Evolutionary conservation across 768 basidiomycete species (phyloP), one percentile per base, ranked within the genome.

Genomic region (Lentinula detonsa): DNA sequence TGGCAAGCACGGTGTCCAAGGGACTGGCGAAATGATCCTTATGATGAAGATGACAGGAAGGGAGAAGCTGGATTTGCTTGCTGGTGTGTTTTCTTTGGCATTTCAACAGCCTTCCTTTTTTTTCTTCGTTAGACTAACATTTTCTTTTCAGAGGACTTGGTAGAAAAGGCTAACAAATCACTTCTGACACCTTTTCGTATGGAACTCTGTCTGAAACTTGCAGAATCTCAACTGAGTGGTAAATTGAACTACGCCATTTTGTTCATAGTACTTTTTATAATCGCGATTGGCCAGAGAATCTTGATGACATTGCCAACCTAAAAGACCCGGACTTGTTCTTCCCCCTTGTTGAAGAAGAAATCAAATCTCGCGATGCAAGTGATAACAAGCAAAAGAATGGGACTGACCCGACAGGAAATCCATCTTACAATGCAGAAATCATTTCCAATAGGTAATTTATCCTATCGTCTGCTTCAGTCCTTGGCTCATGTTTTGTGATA

Each of bases 11-110:
- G 90, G 88, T 11, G 78, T 87, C 33, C 79, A 79, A 57, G 90
- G 90, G 45, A 84, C 84, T 5, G 89, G 89, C 16, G 89, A 91
- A 71, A 18, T 91, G 49, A 70, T 85, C 51, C 71, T 81, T 50
- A 75, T 77, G 57, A 80, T 74, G 28, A 88, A 80, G 68, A 81
- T 90, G 63, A 85, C 80, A 53, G 91, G 91, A 1, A 80, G 88
- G 67, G 91, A 92, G 72, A 92, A 92, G 67, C 77, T 93, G 34
- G 89, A 91, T 70, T 78, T 92, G 28, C 74, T 92, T 34, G 88
- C 88, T 65, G 90, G 91, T 89, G 68, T 61, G 75, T 72, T 37
- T 28, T 42, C 18, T 11, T 57, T 45, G 42, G 28, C 3, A 28
- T 35, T 55, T 57, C 64, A 28, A 40, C 34, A 13, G 31, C 39